These are phyloP conservation scores for Boletus barrowsii DNA, from an alignment of 768 basidiomycete species.

Conservation along the genomic window DNA sequence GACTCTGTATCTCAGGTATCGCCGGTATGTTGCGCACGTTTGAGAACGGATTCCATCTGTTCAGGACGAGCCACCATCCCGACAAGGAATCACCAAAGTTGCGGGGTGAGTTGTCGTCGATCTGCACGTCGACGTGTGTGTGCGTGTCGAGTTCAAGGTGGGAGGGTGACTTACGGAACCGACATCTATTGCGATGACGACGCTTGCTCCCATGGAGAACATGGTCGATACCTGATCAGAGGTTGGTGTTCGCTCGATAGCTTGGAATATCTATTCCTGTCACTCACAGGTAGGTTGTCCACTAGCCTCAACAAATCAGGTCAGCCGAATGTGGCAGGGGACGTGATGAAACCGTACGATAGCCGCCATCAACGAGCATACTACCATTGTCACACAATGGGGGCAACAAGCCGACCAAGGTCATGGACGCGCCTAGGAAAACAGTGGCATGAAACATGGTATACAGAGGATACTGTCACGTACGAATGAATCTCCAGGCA, in stretches of 20 bases:
- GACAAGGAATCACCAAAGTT: slow-evolving; percentile 94
- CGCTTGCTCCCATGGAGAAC: slow-evolving; percentile 86
- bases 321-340: slow-evolving; percentile 10
- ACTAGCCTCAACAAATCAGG: slow-evolving; percentile 40
- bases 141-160: neutral
- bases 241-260: neutral
- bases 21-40: slow-evolving; percentile 73
- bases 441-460: slow-evolving; percentile 2
- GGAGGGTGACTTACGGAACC: slow-evolving; percentile 61
- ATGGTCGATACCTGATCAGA: slow-evolving; percentile 78
- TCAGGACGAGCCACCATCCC: slow-evolving; percentile 93
- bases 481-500: slow-evolving; percentile 93
- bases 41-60: slow-evolving; percentile 91
- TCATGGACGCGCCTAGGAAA: slow-evolving; percentile 87
- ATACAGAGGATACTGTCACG: slow-evolving; percentile 16
- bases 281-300: slow-evolving; percentile 80
- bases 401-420: slow-evolving; percentile 89
- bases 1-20: slow-evolving; percentile 90
- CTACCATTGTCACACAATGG: slow-evolving; percentile 93
- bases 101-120: slow-evolving; percentile 94
- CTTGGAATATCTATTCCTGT: neutral
- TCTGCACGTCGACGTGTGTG: slow-evolving; percentile 25
- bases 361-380: slow-evolving; percentile 88
- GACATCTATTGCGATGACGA: slow-evolving; percentile 91
- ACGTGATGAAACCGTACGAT: slow-evolving; percentile 51